phyloP scores from a whole-genome alignment of 805 yeast genomes.

The Kazachstania africana region DNA sequence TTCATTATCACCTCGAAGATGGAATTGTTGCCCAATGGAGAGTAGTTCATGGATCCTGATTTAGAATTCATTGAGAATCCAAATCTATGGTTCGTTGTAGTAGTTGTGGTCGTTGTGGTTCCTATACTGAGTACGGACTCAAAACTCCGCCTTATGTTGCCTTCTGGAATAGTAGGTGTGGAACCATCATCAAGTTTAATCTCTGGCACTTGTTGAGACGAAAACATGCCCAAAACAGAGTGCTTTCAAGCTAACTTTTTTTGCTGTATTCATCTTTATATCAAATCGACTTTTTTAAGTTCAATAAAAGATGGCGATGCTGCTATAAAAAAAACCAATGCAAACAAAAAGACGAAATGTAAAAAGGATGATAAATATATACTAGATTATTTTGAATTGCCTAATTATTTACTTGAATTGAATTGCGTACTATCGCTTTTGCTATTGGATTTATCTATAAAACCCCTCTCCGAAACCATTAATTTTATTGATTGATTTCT shows the following conservation, averaged over 20 bases:
- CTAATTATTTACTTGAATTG: too few species aligned
- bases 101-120: conserved; percentile 3
- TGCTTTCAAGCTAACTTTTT: too few species aligned
- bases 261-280: too few species aligned
- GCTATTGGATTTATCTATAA: conserved; percentile 4
- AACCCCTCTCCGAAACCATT: conserved; percentile 12
- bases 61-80: conserved; percentile 5
- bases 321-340: too few species aligned
- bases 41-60: conserved; percentile 24
- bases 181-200: conserved; percentile 1
- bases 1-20: conserved; percentile 57
- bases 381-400: too few species aligned
- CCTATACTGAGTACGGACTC: conserved; percentile 4
- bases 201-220: background rate
- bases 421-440: too few species aligned
- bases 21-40: conserved; percentile 40
- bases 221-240: background rate
- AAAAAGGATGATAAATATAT: too few species aligned
- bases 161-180: background rate
- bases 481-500: conserved; percentile 17
- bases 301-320: too few species aligned
- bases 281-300: too few species aligned
- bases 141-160: conserved; percentile 2
- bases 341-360: too few species aligned
- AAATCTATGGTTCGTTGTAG: conserved; percentile 3